A percentile compares a stretch with the other conserved stretches of the same genome.
phyloP scores from a whole-genome alignment of 2,329 filamentous ascomycete species.

The Nothophoma quercina region DNA sequence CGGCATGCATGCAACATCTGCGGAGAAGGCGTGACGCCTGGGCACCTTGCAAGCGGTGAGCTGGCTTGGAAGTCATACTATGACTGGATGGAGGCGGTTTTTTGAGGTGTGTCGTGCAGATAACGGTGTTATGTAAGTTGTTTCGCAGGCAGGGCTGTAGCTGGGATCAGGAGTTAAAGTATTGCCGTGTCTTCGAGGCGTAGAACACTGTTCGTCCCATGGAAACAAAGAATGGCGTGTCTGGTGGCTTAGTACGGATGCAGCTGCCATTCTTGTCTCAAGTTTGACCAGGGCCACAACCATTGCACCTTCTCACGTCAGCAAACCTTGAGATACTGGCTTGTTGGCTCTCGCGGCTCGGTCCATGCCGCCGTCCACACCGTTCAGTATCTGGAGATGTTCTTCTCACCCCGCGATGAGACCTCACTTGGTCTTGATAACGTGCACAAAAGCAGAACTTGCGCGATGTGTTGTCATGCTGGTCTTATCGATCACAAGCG shows the following conservation, averaged over 20 bases:
- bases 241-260: too few species aligned
- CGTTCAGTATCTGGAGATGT: constrained; percentile 1
- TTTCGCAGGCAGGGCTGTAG: too few species aligned
- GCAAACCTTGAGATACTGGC: background rate
- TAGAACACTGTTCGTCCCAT: too few species aligned
- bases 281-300: background rate
- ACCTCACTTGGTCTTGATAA: constrained; percentile 6
- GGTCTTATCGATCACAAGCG: constrained; percentile 23
- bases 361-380: constrained; percentile 21
- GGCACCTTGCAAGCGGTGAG: constrained; percentile 23
- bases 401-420: constrained; percentile 15
- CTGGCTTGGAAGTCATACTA: too few species aligned
- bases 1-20: constrained; percentile 24
- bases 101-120: background rate
- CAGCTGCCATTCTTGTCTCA: background rate
- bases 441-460: constrained; percentile 2
- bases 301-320: constrained; percentile 1
- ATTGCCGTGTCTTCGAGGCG: too few species aligned
- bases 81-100: background rate
- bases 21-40: constrained; percentile 28
- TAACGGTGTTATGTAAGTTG: background rate
- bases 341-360: constrained; percentile 14
- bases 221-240: too few species aligned
- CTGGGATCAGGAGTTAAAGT: too few species aligned
- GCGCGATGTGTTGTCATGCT: constrained; percentile 20